Percentiles rank a stretch among this genome's conserved stretches.
Evolutionary conservation across 208 protist genomes (phyloP).

Genomic region (Crithidia fasciculata): DNA sequence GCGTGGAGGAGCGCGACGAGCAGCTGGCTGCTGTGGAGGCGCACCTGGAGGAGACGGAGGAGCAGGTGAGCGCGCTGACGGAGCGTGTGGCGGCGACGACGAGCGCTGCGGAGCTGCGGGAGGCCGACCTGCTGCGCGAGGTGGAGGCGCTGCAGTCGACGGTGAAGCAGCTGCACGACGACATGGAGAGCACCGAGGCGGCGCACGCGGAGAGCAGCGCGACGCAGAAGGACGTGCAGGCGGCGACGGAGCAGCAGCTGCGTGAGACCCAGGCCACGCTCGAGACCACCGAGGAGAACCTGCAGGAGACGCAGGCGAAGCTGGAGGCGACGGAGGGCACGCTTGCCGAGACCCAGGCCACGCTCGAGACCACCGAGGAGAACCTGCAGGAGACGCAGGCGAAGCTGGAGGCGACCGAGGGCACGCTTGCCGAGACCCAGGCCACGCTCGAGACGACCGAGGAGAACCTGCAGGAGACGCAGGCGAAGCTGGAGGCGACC

Average conservation of each 20-base stretch:
- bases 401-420: too few species aligned
- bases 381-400: too few species aligned
- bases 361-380: too few species aligned
- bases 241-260: slow-evolving; percentile 27
- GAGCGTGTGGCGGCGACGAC: neutral
- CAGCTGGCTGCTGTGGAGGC: slow-evolving; percentile 18
- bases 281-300: too few species aligned
- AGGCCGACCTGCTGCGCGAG: slow-evolving; percentile 10
- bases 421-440: too few species aligned
- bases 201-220: slow-evolving; percentile 39
- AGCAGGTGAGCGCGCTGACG: slow-evolving; percentile 9
- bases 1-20: slow-evolving; percentile 20
- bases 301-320: too few species aligned
- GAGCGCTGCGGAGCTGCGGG: slow-evolving; percentile 6
- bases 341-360: too few species aligned
- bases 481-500: too few species aligned
- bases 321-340: too few species aligned
- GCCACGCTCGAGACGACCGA: too few species aligned
- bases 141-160: slow-evolving; percentile 14
- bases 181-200: slow-evolving; percentile 23
- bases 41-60: slow-evolving; percentile 45
- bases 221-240: slow-evolving; percentile 11
- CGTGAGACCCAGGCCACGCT: neutral
- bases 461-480: too few species aligned
- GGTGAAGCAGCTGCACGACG: slow-evolving; percentile 15